phyloP scores from a whole-genome alignment of 768 basidiomycete species.

The Tulasnella sp. region DNA sequence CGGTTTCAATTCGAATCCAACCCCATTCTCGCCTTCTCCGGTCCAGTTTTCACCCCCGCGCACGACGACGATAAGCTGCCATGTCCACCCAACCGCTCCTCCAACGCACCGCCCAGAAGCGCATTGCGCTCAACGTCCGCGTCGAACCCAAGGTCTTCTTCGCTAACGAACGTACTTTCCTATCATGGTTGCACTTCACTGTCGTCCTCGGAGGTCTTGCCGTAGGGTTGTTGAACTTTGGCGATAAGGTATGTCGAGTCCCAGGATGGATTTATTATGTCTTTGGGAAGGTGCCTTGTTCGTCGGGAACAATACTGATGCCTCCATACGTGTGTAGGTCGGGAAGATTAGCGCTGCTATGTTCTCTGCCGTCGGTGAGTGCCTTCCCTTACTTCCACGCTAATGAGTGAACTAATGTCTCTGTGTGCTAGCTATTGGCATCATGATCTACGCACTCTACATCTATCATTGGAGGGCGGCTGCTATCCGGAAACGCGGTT shows the following conservation, averaged over 20 bases:
- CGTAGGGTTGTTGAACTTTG: slow-evolving; percentile 94
- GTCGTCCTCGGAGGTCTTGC: slow-evolving; percentile 94
- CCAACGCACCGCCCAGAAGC: slow-evolving; percentile 85
- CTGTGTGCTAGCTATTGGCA: slow-evolving; percentile 62
- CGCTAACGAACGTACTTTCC: slow-evolving; percentile 83
- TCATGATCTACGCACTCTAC: slow-evolving; percentile 92
- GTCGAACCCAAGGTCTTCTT: slow-evolving; percentile 93
- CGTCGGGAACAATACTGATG: too few relatives aligned
- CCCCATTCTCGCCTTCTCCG: too few relatives aligned
- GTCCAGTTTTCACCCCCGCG: too few relatives aligned
- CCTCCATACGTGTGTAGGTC: slow-evolving; percentile 39
- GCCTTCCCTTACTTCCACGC: neutral
- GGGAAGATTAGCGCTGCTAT: slow-evolving; percentile 92
- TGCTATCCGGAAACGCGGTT: slow-evolving; percentile 79
- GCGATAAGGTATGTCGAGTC: slow-evolving; percentile 70
- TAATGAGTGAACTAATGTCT: neutral
- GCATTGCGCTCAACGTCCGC: slow-evolving; percentile 91
- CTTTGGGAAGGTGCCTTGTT: neutral
- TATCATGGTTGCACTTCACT: slow-evolving; percentile 98
- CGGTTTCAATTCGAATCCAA: too few relatives aligned
- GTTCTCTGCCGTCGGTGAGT: slow-evolving; percentile 87
- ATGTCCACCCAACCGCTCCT: slow-evolving; percentile 99
- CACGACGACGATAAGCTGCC: too few relatives aligned
- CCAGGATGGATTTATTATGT: neutral
- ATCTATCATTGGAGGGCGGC: slow-evolving; percentile 95